Evolutionary conservation across 257 asterid species (phyloP), one percentile per base, ranked within the genome.

Genomic region (Solanum peruvianum): DNA sequence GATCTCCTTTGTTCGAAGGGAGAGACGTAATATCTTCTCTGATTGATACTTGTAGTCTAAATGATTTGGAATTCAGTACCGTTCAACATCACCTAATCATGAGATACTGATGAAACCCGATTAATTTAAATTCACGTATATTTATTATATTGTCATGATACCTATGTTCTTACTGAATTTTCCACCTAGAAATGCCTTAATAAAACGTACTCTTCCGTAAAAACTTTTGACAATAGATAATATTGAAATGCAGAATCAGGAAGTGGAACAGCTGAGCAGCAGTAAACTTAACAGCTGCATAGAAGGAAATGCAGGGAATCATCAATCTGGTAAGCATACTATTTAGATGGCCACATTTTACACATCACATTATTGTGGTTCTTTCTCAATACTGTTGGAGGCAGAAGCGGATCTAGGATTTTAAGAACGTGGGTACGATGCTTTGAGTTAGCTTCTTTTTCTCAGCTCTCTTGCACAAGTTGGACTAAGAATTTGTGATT

Each of bases 181-280:
- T 47, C 47, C 66, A 27, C 29, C 67, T 31, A 47, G 44, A 47
- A 45, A 27, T 18, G 21, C 44, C 45, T 42, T 64, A 75, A 72
- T n/a, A 21, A 39, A 21, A n/a, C 2, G n/a, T 23, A 4, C 3
- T 11, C 49, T 58, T 31, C 52, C 9, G 11, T n/a, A 76, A 44
- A 49, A 84, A 41, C 73, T 1, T 42, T 31, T 86, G 67, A 73
- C 76, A 49, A 31, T 49, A 52, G 29, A 20, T 41, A 42, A 33
- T 41, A 72, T 89, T 44, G 85, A 83, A 47, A 25, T 88, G 90
- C 95, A 94, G 98, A 93, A 90, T 87, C 97, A 90, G 82, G 88
- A 87, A 39, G 93, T 14, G 52, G 87, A 84, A 86, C 94, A 85
- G 85, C 90, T 87, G 5, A 62, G 85, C 76, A 39, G 73, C 76